Evolutionary conservation across 2,329 filamentous ascomycete species (phyloP), one percentile per base, ranked within the genome.

Genomic region (Cercospora nicotianae): DNA sequence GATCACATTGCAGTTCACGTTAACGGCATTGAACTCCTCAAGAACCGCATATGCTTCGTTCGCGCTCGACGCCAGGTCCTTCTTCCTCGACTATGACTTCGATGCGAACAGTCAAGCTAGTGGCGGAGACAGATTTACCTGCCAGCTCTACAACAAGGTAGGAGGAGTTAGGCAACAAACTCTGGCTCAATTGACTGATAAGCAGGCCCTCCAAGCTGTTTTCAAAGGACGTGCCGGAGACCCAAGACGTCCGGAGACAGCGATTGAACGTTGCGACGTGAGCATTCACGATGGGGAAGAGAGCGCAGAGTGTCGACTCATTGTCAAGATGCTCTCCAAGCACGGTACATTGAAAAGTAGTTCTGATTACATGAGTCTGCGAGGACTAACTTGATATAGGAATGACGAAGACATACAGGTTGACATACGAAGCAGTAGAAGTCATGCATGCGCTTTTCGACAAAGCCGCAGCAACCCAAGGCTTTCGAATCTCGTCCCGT

Each of bases 11-110:
- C 69, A 92, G 91, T 85, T 94, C 71, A 84, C 89, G 4, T 83
- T 94, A 64, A 92, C 90, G 13, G 88, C 91, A 13, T 82, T 94
- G 70, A 94, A 94, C 77, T 86, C 87, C n/a, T 92, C 91, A 65
- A 92, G 92, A 76, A 92, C 91, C 3, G 91, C 90, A 18, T 94
- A 94, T 77, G 89, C 90, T 28, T 90, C 89, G 67, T 89, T 93
- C 74, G 86, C 86, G 7, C 87, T 94, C 63, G 83, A 89, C 53
- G 85, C 87, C 48, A 86, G 82, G 71, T 85, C 87, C 45, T 94
- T 94, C 81, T 93, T 93, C 80, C 86, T 89, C 6, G 86, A 85
- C 39, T 94, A 93, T 79, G 85, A 87, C 63, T 94, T 88, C 73
- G 80, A 81, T 20, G 67, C 70, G 18, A 71, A 65, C 39, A 72